A percentile compares a stretch with the other conserved stretches of the same genome.
These are phyloP conservation scores for Cucurbita argyrosperma DNA, from an alignment of 306 rosid genomes.

Conservation along the genomic window DNA sequence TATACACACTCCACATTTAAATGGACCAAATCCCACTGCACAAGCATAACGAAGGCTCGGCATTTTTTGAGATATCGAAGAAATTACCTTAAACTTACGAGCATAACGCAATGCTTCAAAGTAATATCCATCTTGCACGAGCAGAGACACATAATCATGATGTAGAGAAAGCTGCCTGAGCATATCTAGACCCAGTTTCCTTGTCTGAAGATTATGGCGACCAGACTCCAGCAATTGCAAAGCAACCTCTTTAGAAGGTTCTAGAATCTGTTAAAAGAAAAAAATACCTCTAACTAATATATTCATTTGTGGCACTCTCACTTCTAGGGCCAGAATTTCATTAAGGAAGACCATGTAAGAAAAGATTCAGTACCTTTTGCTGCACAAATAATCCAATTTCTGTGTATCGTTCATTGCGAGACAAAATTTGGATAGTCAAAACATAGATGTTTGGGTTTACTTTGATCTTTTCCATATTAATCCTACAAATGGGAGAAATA, in stretches of 20 bases:
- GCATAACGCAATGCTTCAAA: constrained; percentile 83
- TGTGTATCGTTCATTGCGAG: constrained; percentile 62
- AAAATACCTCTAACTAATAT: neutral
- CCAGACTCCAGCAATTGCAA: constrained; percentile 86
- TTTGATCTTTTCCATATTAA: constrained; percentile 63
- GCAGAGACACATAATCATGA: constrained; percentile 65
- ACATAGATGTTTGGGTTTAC: constrained; percentile 53
- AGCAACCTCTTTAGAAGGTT: constrained; percentile 92
- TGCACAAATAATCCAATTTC: constrained; percentile 72
- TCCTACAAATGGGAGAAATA: constrained; percentile 31
- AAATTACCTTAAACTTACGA: constrained; percentile 60
- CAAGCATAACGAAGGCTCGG: too few species aligned
- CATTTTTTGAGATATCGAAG: neutral
- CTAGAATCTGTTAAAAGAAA: constrained; percentile 48
- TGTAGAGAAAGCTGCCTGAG: constrained; percentile 82
- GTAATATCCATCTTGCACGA: constrained; percentile 84
- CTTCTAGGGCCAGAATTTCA: neutral
- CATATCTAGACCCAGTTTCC: constrained; percentile 95
- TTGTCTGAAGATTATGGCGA: constrained; percentile 46
- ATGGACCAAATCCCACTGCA: too few species aligned
- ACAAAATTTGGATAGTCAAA: constrained; percentile 59
- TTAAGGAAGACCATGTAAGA: neutral
- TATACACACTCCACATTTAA: too few species aligned
- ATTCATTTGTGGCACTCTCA: neutral
- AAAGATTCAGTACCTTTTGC: constrained; percentile 48